A percentile compares a stretch with the other conserved stretches of the same genome.
Conservation (phyloP, 768 basidiomycete species). For the Rhodosporidiobolus sp. region DNA sequence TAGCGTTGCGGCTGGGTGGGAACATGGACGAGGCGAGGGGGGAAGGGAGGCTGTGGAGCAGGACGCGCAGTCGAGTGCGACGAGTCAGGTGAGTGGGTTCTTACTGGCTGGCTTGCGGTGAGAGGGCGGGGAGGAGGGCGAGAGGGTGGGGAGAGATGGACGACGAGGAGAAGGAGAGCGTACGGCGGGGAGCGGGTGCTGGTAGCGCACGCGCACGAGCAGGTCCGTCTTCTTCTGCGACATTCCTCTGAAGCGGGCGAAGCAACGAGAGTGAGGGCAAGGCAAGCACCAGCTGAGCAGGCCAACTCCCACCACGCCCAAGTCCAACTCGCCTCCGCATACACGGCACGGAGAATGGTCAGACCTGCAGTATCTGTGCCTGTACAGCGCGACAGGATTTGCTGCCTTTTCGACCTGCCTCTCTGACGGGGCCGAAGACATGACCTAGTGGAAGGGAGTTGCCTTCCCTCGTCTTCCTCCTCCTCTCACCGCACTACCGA, state of each 20-base stretch:
- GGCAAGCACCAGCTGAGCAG: background rate
- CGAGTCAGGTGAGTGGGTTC: too few species aligned
- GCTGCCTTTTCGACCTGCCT: too few species aligned
- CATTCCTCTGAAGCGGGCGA: background rate
- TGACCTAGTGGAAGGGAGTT: too few species aligned
- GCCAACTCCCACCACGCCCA: too few species aligned
- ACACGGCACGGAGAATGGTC: too few species aligned
- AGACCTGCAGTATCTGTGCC: too few species aligned
- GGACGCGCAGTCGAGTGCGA: background rate
- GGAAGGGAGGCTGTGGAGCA: constrained; percentile 69
- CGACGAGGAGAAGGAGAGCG: background rate
- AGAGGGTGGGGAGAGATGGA: background rate
- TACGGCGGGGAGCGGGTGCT: constrained; percentile 79
- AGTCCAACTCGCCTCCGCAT: too few species aligned
- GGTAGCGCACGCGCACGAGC: constrained; percentile 85
- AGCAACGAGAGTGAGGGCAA: background rate
- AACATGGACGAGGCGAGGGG: constrained; percentile 88
- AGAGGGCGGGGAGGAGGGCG: background rate
- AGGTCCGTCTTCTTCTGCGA: constrained; percentile 68
- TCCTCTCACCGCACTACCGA: too few species aligned
- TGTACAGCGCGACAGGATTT: too few species aligned
- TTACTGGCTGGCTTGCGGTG: rapidly evolving
- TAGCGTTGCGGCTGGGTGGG: constrained; percentile 87
- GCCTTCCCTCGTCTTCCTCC: too few species aligned
- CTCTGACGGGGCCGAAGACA: too few species aligned